These are phyloP conservation scores for Coemansia sp. DNA, from an alignment of 192 early-diverging fungal species.

Conservation along the genomic window DNA sequence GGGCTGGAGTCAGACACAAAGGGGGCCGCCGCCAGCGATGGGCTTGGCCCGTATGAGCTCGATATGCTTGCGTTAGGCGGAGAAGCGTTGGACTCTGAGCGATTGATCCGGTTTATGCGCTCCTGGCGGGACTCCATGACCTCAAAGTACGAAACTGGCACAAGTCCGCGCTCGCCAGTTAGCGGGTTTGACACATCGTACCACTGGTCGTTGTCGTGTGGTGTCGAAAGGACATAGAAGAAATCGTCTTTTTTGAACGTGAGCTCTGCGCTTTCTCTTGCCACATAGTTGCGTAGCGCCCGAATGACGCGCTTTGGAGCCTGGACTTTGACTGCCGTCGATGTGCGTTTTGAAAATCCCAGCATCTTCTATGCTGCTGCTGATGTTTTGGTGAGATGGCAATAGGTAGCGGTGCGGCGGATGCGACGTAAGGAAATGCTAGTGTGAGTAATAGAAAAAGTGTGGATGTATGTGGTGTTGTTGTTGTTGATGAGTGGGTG, in stretches of 20 bases:
- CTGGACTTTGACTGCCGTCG: slow-evolving; percentile 39
- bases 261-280: slow-evolving; percentile 61
- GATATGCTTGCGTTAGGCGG: slow-evolving; percentile 4
- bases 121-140: slow-evolving; percentile 58
- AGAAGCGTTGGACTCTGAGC: slow-evolving; percentile 46
- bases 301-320: slow-evolving; percentile 75
- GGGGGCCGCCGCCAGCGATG: slow-evolving; percentile 5
- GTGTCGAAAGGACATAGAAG: slow-evolving; percentile 68
- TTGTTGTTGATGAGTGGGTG: neutral
- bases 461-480: neutral
- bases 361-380: slow-evolving; percentile 7
- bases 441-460: neutral
- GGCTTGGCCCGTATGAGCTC: slow-evolving; percentile 8
- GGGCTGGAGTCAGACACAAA: neutral
- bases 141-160: slow-evolving; percentile 73
- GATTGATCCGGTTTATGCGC: slow-evolving; percentile 50
- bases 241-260: slow-evolving; percentile 76
- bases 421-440: neutral
- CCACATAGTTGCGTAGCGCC: slow-evolving; percentile 67
- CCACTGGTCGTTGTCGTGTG: slow-evolving; percentile 71
- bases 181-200: slow-evolving; percentile 76
- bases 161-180: slow-evolving; percentile 68
- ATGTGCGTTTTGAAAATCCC: slow-evolving; percentile 38
- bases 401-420: neutral
- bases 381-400: neutral